Percentiles rank a stretch among this genome's conserved stretches.
Evolutionary conservation across 768 basidiomycete species (phyloP).

Genomic region (Thelephora aurantiotincta): DNA sequence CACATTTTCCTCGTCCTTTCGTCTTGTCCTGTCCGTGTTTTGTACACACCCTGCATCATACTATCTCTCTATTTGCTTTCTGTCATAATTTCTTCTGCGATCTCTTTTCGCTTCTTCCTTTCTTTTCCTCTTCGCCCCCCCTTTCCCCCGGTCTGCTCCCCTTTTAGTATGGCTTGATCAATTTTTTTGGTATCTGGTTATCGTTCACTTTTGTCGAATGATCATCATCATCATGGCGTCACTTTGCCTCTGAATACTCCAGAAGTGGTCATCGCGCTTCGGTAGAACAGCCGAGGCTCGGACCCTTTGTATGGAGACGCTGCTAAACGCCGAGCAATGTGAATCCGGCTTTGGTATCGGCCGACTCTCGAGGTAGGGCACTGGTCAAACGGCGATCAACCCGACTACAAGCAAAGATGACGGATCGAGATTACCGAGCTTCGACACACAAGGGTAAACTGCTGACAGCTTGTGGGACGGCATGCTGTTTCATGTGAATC

Average conservation of each 20-base stretch:
- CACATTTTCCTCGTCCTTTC: background rate
- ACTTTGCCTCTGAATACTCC: constrained; percentile 6
- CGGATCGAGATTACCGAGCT: constrained; percentile 27
- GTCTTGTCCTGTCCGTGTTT: constrained; percentile 11
- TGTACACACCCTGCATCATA: constrained; percentile 11
- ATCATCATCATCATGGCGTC: constrained; percentile 7
- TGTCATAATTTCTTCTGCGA: constrained; percentile 7
- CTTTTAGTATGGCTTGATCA: constrained; percentile 1
- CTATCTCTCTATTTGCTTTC: background rate
- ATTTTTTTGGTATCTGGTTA: constrained; percentile 5
- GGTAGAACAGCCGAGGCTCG: too few species aligned
- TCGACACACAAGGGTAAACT: constrained; percentile 37
- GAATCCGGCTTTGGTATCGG: constrained; percentile 33
- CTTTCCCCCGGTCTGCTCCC: constrained; percentile 1
- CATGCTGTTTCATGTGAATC: constrained; percentile 25
- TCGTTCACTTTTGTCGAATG: constrained; percentile 1
- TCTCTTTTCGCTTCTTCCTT: constrained; percentile 1
- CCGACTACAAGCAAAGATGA: background rate
- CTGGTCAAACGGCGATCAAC: constrained; percentile 18
- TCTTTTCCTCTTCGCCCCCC: constrained; percentile 1
- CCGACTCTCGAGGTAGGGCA: constrained; percentile 29
- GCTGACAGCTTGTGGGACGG: constrained; percentile 33
- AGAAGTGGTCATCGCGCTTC: background rate
- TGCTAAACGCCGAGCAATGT: constrained; percentile 57
- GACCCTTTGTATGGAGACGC: constrained; percentile 35